These are phyloP conservation scores for Citropsis articulata DNA, from an alignment of 345 rosid species.

Conservation along the genomic window DNA sequence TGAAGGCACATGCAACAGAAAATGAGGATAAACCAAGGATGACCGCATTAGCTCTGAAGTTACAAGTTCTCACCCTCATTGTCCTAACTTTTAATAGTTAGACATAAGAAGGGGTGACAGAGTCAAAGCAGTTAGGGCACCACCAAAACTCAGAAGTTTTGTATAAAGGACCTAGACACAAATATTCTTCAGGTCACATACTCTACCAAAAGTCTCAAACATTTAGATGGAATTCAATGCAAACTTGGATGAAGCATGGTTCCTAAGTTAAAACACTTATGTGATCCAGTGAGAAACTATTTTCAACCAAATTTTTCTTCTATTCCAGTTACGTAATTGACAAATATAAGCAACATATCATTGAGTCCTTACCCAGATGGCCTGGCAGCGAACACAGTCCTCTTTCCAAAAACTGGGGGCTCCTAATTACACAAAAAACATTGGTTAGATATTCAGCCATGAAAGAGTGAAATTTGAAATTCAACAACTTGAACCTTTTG, in stretches of 20 bases:
- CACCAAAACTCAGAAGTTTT: neutral
- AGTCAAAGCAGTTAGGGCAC: neutral
- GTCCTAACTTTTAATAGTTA: neutral
- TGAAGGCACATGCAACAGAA: neutral
- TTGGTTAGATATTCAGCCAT: slow-evolving; percentile 16
- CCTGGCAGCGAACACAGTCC: slow-evolving; percentile 52
- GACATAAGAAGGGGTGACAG: neutral
- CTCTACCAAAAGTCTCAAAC: neutral
- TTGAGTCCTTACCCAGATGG: slow-evolving; percentile 61
- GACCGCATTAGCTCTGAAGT: neutral
- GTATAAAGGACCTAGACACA: neutral
- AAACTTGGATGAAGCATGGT: neutral
- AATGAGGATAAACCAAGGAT: neutral
- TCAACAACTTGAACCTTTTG: slow-evolving; percentile 2
- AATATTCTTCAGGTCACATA: neutral
- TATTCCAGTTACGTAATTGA: neutral
- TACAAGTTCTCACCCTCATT: neutral
- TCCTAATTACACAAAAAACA: slow-evolving; percentile 50
- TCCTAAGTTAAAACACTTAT: neutral
- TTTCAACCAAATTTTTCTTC: neutral
- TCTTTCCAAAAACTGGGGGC: slow-evolving; percentile 93
- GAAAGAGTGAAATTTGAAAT: neutral
- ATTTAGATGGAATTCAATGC: neutral
- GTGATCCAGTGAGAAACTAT: neutral
- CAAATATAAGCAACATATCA: slow-evolving; percentile 5